Conservation (phyloP, 257 asterid genomes). For the Cynanchum wilfordii region DNA sequence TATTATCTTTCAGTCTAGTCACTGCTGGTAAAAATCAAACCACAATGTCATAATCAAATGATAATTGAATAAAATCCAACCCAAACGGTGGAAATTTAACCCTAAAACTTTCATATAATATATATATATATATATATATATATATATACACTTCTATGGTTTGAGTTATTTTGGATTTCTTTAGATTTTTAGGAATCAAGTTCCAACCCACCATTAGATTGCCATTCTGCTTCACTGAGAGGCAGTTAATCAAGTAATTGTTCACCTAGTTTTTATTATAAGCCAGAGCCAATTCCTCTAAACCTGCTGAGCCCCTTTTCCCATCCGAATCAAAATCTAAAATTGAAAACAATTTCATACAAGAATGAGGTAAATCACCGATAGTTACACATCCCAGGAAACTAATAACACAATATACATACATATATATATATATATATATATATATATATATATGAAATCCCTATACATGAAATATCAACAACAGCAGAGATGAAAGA, state of each 20-base stretch:
- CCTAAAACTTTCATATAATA: neutral
- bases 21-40: constrained; percentile 6
- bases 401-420: no score
- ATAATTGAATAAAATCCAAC: no score
- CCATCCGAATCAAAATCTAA: neutral
- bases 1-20: neutral
- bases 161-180: neutral
- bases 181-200: neutral
- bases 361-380: neutral
- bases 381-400: neutral
- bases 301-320: no score
- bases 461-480: neutral
- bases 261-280: neutral
- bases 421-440: neutral
- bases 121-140: no score
- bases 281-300: neutral
- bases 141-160: no score
- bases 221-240: neutral
- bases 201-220: neutral
- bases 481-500: constrained; percentile 6
- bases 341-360: neutral
- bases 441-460: neutral
- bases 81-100: no score
- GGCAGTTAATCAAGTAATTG: neutral
- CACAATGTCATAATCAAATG: neutral